Evolutionary conservation across 2,329 filamentous ascomycete genomes (phyloP).

Genomic region (Penicillium decumbens): DNA sequence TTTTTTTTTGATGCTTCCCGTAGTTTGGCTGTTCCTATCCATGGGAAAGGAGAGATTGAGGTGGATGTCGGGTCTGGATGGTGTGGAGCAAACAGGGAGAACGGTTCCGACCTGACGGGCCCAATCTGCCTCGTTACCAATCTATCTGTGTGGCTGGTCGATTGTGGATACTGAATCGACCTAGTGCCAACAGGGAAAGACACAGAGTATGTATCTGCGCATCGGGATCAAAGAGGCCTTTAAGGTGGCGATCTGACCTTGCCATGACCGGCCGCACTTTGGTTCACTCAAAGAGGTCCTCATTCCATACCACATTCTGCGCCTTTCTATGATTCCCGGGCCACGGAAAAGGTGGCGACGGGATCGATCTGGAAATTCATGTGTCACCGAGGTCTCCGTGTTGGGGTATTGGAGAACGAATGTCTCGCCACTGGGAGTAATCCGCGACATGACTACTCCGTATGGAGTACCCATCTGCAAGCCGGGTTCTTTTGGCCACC

Average conservation of each 20-base stretch:
- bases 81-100: background rate
- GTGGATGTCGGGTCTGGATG: background rate
- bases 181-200: constrained; percentile 3
- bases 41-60: background rate
- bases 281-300: background rate
- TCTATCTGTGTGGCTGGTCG: background rate
- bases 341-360: background rate
- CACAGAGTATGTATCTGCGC: background rate
- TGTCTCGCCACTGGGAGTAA: background rate
- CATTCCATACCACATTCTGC: background rate
- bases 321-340: background rate
- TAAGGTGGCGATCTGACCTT: background rate
- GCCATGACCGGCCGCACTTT: background rate
- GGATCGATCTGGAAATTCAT: constrained; percentile 5
- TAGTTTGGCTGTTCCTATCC: background rate
- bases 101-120: background rate
- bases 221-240: background rate
- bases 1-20: constrained; percentile 2
- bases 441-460: background rate
- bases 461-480: constrained; percentile 6
- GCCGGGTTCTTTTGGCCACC: constrained; percentile 8
- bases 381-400: constrained; percentile 13
- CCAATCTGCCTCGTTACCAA: background rate
- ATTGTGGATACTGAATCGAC: background rate
- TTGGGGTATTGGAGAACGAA: background rate